A percentile compares a stretch with the other conserved stretches of the same genome.
Conservation (phyloP, 164 flowering plant species). For the Piper betle region DNA sequence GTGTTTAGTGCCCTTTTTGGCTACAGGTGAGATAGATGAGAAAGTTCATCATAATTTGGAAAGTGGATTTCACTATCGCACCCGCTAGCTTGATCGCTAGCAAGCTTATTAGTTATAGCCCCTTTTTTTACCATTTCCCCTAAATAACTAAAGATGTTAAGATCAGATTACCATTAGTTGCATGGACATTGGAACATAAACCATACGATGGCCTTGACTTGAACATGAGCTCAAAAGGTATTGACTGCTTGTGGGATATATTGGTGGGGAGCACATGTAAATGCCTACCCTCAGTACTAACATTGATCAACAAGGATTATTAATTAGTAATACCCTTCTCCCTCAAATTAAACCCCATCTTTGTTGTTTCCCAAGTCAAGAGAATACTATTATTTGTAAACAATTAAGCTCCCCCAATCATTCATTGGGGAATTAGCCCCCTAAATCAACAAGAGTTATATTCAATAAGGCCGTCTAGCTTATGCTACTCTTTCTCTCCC, state of each 20-base stretch:
- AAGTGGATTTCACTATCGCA: neutral
- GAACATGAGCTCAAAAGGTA: no score
- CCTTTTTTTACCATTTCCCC: no score
- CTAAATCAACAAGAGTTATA: neutral
- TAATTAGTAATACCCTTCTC: neutral
- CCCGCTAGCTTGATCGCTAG: neutral
- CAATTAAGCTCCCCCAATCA: slow-evolving; percentile 2
- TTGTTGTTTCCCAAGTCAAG: slow-evolving; percentile 7
- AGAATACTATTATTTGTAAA: neutral
- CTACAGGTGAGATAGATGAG: neutral
- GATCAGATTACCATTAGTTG: no score
- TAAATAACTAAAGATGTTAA: no score
- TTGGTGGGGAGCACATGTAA: slow-evolving; percentile 41
- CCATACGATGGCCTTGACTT: no score
- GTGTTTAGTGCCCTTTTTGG: neutral
- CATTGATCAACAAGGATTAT: neutral
- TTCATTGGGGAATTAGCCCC: no score
- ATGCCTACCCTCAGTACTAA: slow-evolving; percentile 12
- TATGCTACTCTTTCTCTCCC: slow-evolving; percentile 23
- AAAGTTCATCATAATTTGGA: neutral
- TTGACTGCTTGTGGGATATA: neutral
- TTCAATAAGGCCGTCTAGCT: slow-evolving; percentile 23
- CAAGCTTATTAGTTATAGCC: no score
- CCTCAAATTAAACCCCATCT: neutral
- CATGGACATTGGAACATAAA: no score